Conservation (phyloP, 2,329 filamentous ascomycete species). For the Cylindrodendrum hubeiense region DNA sequence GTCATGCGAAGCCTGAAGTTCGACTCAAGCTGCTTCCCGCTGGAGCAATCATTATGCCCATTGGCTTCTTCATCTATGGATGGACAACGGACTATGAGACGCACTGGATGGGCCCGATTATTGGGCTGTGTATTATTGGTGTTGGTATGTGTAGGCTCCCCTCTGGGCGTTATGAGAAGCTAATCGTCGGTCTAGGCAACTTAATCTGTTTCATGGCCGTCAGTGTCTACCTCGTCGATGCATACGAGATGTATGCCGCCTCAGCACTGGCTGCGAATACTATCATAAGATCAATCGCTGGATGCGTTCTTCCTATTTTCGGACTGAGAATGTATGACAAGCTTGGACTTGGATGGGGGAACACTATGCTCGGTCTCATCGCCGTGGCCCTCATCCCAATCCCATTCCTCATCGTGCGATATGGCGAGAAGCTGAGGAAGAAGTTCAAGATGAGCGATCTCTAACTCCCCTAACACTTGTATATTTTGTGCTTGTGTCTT, state of each 20-base stretch:
- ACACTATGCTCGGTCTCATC: not conserved
- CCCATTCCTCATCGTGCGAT: not conserved
- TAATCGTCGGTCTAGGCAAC: not conserved
- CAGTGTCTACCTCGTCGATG: not conserved
- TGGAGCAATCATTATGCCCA: conserved; percentile 18
- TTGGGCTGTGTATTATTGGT: conserved; percentile 22
- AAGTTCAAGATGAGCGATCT: not conserved
- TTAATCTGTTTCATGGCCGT: not conserved
- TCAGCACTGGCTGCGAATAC: not conserved
- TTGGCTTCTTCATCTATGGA: conserved; percentile 30
- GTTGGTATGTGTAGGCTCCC: conserved; percentile 13
- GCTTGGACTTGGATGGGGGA: not conserved
- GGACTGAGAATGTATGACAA: conserved; percentile 1
- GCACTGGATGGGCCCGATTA: conserved; percentile 31
- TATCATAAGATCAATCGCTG: not conserved
- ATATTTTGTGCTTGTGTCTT: not conserved
- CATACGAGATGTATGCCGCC: not conserved
- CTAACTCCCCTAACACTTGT: not conserved
- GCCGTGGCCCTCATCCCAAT: not conserved
- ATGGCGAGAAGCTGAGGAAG: not conserved
- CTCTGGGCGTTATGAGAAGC: not conserved
- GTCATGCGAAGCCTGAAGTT: conserved; percentile 21
- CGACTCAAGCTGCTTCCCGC: conserved; percentile 25
- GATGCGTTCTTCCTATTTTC: not conserved
- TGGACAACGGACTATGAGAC: conserved; percentile 32